phyloP scores from a whole-genome alignment of 202 grass and related monocot species.

The Dendrocalamus latiflorus region DNA sequence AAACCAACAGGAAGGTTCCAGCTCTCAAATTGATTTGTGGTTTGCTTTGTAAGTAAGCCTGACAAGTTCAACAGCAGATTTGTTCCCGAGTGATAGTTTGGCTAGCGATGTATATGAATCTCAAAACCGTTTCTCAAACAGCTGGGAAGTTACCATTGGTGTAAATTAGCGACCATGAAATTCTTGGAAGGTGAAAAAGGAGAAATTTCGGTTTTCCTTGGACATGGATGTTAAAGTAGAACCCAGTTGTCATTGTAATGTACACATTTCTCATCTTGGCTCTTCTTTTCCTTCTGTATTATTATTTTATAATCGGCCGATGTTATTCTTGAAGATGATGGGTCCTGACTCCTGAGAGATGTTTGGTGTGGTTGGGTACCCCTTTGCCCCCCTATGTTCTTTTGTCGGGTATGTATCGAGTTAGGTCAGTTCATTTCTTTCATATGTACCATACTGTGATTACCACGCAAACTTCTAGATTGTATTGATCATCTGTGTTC shows the following conservation, averaged over 20 bases:
- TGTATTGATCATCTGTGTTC: not conserved
- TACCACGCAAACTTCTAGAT: slow-evolving; percentile 21
- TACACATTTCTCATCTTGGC: slow-evolving; percentile 30
- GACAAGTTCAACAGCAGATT: slow-evolving; percentile 30
- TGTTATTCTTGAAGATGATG: slow-evolving; percentile 32
- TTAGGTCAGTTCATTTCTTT: slow-evolving; percentile 33
- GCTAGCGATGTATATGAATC: slow-evolving; percentile 68
- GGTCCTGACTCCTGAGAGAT: not conserved
- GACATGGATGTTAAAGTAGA: slow-evolving; percentile 37
- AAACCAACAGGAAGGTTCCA: slow-evolving; percentile 82
- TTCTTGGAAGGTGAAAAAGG: slow-evolving; percentile 17
- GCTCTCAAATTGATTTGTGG: slow-evolving; percentile 63
- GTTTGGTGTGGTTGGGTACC: slow-evolving; percentile 21
- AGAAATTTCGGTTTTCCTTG: slow-evolving; percentile 12
- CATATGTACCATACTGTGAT: slow-evolving; percentile 33
- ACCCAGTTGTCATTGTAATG: slow-evolving; percentile 28
- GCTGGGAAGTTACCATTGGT: slow-evolving; percentile 20
- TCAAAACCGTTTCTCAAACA: slow-evolving; percentile 39
- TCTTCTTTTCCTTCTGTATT: slow-evolving; percentile 41
- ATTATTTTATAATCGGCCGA: slow-evolving; percentile 40
- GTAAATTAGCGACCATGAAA: slow-evolving; percentile 50
- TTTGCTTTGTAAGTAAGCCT: slow-evolving; percentile 34
- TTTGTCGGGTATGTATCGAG: slow-evolving; percentile 1
- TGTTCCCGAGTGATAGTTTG: slow-evolving; percentile 32
- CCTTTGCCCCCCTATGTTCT: slow-evolving; percentile 1